Base-by-base conservation (phyloP, 2,329 filamentous ascomycete genomes). In the Albifimbria verrucaria region DNA sequence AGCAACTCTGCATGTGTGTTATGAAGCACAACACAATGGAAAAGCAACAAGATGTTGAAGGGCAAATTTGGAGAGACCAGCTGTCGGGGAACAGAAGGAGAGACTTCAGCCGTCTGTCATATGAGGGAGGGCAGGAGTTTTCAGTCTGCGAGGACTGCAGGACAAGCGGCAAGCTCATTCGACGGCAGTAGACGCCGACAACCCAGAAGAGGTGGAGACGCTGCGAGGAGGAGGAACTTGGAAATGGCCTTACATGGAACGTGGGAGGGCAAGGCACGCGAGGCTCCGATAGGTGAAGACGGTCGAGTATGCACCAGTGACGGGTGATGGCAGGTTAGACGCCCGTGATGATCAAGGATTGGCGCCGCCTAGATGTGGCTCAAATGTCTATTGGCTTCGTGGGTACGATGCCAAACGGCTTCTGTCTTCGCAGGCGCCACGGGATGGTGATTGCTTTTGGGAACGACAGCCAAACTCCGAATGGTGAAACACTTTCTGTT, bases 11-110 rank as follows among this genome's bases (percentile, higher is more conserved):
- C 15, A 43, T 7, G 26, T 32, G 26, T 15, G n/a, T n/a, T n/a
- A n/a, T n/a, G n/a, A n/a, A n/a, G n/a, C n/a, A n/a, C n/a, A n/a
- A n/a, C n/a, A n/a, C n/a, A n/a, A n/a, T 43, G 15, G 39, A 60
- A 58, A 59, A 55, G 57, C 52, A 53, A 59, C 56, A 60, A 56
- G 63, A 59, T 66, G 63, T 56, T 70, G 62, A 63, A 62, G 72
- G 65, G 59, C 62, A 70, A n/a, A 71, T 63, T 63, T 60, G 68
- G 65, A 73, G 78, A 83, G 79, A 71, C 80, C 80, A 82, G 80
- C 80, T 83, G 74, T 73, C 75, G 73, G 75, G 66, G 68, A 69
- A 65, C 58, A 71, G 64, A 69, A 76, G 66, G 69, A 52, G 62
- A 57, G 58, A 63, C 65, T 61, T 64, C 59, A 64, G 60, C 63